phyloP scores from a whole-genome alignment of 441 rosid species.

The Populus hybrid region DNA sequence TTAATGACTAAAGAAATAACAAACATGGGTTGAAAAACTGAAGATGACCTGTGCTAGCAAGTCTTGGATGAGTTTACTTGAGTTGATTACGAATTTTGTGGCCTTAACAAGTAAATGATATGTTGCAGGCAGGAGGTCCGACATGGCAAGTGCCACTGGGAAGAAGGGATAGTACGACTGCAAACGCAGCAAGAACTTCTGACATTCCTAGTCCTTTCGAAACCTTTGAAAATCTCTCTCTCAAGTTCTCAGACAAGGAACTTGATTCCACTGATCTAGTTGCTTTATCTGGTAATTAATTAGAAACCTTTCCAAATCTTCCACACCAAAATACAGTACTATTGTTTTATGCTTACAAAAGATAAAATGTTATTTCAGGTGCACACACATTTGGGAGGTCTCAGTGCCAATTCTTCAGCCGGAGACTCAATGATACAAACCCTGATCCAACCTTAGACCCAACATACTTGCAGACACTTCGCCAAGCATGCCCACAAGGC shows the following conservation, averaged over 20 bases:
- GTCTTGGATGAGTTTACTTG: no score
- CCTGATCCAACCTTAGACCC: constrained; percentile 42
- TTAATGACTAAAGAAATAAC: not conserved
- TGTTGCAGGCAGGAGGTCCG: constrained; percentile 53
- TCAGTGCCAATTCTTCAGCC: constrained; percentile 33
- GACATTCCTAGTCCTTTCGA: constrained; percentile 37
- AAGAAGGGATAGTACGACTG: constrained; percentile 48
- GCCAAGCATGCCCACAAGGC: constrained; percentile 40
- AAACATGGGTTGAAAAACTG: not conserved
- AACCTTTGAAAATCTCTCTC: constrained; percentile 14
- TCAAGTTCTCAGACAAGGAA: constrained; percentile 38
- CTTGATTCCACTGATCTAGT: constrained; percentile 50
- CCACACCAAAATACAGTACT: not conserved
- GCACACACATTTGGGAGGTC: constrained; percentile 58
- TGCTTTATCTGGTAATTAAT: constrained; percentile 46
- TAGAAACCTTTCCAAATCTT: no score
- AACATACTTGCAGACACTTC: constrained; percentile 36
- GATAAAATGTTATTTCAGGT: constrained; percentile 24
- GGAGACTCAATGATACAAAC: constrained; percentile 29
- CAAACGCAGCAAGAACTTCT: constrained; percentile 28
- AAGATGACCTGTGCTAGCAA: not conserved
- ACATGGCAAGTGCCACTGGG: constrained; percentile 51
- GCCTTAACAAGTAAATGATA: not conserved
- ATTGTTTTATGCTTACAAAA: not conserved
- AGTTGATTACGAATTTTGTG: no score